These are phyloP conservation scores for Coelastrella sp. DNA, from an alignment of 139 green algal species.

Conservation along the genomic window DNA sequence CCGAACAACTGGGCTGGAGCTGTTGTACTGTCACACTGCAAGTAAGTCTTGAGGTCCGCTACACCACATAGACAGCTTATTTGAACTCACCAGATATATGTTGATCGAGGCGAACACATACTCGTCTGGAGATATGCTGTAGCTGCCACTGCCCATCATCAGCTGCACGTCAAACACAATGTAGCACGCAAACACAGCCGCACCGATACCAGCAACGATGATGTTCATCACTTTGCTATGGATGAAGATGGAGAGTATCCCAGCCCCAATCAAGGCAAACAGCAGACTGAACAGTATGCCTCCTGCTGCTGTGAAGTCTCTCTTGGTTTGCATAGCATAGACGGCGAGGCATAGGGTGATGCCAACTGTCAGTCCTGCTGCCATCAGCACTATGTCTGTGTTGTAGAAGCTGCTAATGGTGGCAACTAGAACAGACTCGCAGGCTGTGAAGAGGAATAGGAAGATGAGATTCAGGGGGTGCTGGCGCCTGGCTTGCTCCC, in stretches of 20 bases:
- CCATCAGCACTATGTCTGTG: slow-evolving; percentile 35
- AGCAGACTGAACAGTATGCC: slow-evolving; percentile 44
- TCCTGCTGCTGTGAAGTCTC: slow-evolving; percentile 43
- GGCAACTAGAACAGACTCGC: slow-evolving; percentile 50
- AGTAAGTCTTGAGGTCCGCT: background rate
- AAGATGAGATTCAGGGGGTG: slow-evolving; percentile 52
- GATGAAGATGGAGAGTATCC: slow-evolving; percentile 28
- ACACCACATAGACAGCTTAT: too few species aligned
- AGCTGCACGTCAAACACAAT: slow-evolving; percentile 50
- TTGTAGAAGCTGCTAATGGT: slow-evolving; percentile 42
- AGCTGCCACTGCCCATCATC: slow-evolving; percentile 46
- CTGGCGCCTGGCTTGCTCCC: slow-evolving; percentile 27
- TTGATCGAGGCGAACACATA: slow-evolving; percentile 62
- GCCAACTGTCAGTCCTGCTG: slow-evolving; percentile 21
- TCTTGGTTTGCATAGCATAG: slow-evolving; percentile 48
- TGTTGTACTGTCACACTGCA: background rate
- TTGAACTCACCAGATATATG: slow-evolving; percentile 62
- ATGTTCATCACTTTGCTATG: slow-evolving; percentile 24
- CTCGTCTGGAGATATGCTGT: slow-evolving; percentile 53
- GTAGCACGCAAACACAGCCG: slow-evolving; percentile 22
- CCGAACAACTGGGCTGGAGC: background rate
- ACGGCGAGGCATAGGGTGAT: slow-evolving; percentile 17
- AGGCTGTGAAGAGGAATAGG: slow-evolving; percentile 54
- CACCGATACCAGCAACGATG: slow-evolving; percentile 7
- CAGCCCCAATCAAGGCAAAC: slow-evolving; percentile 33